These are phyloP conservation scores for Blastobotrys petasosporus DNA, from an alignment of 1,139 yeast genomes.

Conservation along the genomic window DNA sequence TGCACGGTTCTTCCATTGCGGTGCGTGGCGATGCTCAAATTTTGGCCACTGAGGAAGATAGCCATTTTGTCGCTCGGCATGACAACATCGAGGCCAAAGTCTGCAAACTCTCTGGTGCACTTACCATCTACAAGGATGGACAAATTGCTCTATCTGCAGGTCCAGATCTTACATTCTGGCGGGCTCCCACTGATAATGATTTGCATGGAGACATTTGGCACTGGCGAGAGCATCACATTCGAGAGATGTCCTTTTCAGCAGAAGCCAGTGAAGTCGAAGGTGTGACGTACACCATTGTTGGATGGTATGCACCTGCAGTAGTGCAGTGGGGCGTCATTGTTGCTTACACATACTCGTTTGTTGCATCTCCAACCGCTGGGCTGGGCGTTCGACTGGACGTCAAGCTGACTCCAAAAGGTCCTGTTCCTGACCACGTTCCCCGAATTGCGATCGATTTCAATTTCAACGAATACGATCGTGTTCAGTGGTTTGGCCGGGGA, in stretches of 20 bases:
- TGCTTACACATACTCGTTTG: slow-evolving; percentile 13
- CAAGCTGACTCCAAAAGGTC: slow-evolving; percentile 21
- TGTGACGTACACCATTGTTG: slow-evolving; percentile 12
- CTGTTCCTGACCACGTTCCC: slow-evolving; percentile 21
- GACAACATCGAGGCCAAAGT: not conserved
- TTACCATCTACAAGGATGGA: slow-evolving; percentile 7
- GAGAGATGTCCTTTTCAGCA: slow-evolving; percentile 17
- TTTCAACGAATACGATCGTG: slow-evolving; percentile 14
- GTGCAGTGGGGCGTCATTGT: slow-evolving; percentile 24
- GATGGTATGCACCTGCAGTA: slow-evolving; percentile 23
- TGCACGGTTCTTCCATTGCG: not conserved
- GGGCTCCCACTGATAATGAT: slow-evolving; percentile 36
- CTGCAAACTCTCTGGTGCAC: slow-evolving; percentile 8
- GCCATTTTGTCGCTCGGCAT: not conserved
- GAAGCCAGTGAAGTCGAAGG: slow-evolving; percentile 13
- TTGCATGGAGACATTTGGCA: slow-evolving; percentile 11
- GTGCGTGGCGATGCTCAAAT: not conserved
- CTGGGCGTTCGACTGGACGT: slow-evolving; percentile 4
- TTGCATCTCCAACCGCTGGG: not conserved
- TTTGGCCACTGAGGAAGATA: not conserved
- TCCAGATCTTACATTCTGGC: slow-evolving; percentile 27
- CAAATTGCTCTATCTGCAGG: slow-evolving; percentile 1
- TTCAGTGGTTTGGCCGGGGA: slow-evolving; percentile 35
- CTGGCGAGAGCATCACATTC: slow-evolving; percentile 20
- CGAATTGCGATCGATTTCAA: slow-evolving; percentile 27